Conservation (phyloP, 2,329 filamentous ascomycete species). For the Aureobasidium sp. region DNA sequence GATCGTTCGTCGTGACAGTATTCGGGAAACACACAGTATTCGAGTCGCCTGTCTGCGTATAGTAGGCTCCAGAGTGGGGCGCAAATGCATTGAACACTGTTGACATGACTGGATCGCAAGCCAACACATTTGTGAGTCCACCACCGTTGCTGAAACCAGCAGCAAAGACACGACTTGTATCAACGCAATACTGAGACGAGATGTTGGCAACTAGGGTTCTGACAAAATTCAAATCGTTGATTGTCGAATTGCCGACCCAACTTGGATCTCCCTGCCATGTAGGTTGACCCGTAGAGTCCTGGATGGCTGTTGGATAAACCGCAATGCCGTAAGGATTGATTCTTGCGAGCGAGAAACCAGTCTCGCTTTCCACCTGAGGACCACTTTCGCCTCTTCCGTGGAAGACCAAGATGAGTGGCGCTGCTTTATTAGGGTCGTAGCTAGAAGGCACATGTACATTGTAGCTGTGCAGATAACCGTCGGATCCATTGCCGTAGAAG, state of each 20-base stretch:
- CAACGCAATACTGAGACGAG: conserved; percentile 36
- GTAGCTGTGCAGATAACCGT: conserved; percentile 30
- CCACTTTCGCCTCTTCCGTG: conserved; percentile 38
- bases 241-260: conserved; percentile 29
- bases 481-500: conserved; percentile 18
- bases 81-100: conserved; percentile 43
- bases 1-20: conserved; percentile 19
- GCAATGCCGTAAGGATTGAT: conserved; percentile 41
- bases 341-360: conserved; percentile 39
- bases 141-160: conserved; percentile 50
- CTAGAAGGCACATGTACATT: conserved; percentile 33
- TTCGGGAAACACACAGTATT: conserved; percentile 19
- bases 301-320: conserved; percentile 38
- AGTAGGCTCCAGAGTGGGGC: conserved; percentile 41
- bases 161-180: conserved; percentile 38
- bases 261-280: conserved; percentile 38
- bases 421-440: conserved; percentile 33
- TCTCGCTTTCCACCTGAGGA: conserved; percentile 34
- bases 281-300: conserved; percentile 19
- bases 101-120: conserved; percentile 39
- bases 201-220: conserved; percentile 36
- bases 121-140: conserved; percentile 41
- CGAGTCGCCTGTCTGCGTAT: conserved; percentile 27
- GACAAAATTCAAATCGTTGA: conserved; percentile 39
- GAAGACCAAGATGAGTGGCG: conserved; percentile 43